Evolutionary conservation across 305 asterid genomes (phyloP).

Genomic region (Rubia tinctorum): DNA sequence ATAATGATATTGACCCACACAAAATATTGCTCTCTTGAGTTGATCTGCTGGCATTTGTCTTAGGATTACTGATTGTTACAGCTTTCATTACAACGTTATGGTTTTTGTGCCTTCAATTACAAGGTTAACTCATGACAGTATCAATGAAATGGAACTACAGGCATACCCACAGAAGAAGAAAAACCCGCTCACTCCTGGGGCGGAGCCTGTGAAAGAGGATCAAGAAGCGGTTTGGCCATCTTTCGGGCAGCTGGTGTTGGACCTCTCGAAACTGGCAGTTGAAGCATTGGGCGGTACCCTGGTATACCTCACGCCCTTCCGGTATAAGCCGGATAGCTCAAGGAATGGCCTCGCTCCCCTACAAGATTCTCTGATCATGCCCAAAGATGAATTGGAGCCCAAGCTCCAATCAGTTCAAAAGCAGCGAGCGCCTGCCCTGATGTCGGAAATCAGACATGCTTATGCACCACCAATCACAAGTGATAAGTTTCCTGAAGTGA

Average conservation of each 20-base stretch:
- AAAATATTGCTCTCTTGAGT: background rate
- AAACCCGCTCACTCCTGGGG: slow-evolving; percentile 34
- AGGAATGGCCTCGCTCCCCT: slow-evolving; percentile 67
- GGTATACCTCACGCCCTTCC: slow-evolving; percentile 44
- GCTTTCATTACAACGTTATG: background rate
- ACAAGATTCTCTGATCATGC: slow-evolving; percentile 78
- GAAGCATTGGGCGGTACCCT: slow-evolving; percentile 54
- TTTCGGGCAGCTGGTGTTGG: slow-evolving; percentile 71
- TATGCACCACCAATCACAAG: slow-evolving; percentile 34
- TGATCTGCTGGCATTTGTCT: too few species aligned
- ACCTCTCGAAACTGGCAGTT: slow-evolving; percentile 55
- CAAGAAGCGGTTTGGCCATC: slow-evolving; percentile 87
- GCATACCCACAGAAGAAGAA: slow-evolving; percentile 45
- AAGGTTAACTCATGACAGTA: slow-evolving; percentile 14
- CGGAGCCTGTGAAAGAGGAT: slow-evolving; percentile 47
- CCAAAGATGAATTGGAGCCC: slow-evolving; percentile 67
- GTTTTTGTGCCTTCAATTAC: background rate
- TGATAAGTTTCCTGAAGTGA: slow-evolving; percentile 57
- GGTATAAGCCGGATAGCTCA: slow-evolving; percentile 27
- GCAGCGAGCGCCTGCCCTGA: slow-evolving; percentile 56
- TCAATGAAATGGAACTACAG: slow-evolving; percentile 28
- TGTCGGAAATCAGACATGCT: slow-evolving; percentile 58
- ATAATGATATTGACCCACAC: background rate
- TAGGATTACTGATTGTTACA: background rate
- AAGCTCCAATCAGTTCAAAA: slow-evolving; percentile 46